These are phyloP conservation scores for Hypoxylon lienhwacheense DNA, from an alignment of 495 filamentous ascomycete genomes.

Conservation along the genomic window DNA sequence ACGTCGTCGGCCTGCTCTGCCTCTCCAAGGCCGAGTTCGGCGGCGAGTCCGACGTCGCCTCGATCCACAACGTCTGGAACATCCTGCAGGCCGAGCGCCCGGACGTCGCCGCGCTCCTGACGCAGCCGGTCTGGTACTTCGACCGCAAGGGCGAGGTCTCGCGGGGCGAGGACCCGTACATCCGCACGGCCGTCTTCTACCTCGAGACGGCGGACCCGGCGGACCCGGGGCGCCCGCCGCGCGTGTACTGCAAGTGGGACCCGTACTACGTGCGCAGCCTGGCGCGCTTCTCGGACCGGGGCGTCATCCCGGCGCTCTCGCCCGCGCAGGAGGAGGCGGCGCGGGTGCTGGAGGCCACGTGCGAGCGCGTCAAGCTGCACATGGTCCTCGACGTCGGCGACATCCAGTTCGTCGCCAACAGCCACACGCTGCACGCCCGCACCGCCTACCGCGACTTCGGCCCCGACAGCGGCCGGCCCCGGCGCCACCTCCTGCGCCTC, in stretches of 20 bases:
- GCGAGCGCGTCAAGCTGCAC: constrained; percentile 65
- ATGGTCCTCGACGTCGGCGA: constrained; percentile 80
- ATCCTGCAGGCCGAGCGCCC: constrained; percentile 71
- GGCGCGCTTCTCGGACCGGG: constrained; percentile 63
- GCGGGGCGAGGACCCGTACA: constrained; percentile 73
- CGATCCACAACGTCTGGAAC: constrained; percentile 82
- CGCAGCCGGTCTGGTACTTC: constrained; percentile 86
- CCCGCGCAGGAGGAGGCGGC: constrained; percentile 64
- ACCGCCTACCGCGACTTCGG: constrained; percentile 70
- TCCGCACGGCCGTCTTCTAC: constrained; percentile 73
- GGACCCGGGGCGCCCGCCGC: constrained; percentile 32
- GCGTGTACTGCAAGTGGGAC: constrained; percentile 69
- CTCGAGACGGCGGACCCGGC: constrained; percentile 56
- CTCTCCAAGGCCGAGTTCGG: constrained; percentile 76
- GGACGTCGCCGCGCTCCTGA: constrained; percentile 74
- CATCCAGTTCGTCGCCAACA: constrained; percentile 74
- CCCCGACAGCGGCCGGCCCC: constrained; percentile 51
- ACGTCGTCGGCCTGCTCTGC: constrained; percentile 86
- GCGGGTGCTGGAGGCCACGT: constrained; percentile 67
- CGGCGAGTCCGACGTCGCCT: constrained; percentile 82
- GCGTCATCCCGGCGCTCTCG: constrained; percentile 68
- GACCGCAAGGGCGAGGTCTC: constrained; percentile 88
- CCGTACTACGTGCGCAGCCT: constrained; percentile 76
- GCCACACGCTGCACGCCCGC: constrained; percentile 68
- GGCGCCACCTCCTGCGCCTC: constrained; percentile 78